Evolutionary conservation across 495 filamentous ascomycete species (phyloP), one percentile per base, ranked within the genome.

Genomic region (Penicillium canescens): DNA sequence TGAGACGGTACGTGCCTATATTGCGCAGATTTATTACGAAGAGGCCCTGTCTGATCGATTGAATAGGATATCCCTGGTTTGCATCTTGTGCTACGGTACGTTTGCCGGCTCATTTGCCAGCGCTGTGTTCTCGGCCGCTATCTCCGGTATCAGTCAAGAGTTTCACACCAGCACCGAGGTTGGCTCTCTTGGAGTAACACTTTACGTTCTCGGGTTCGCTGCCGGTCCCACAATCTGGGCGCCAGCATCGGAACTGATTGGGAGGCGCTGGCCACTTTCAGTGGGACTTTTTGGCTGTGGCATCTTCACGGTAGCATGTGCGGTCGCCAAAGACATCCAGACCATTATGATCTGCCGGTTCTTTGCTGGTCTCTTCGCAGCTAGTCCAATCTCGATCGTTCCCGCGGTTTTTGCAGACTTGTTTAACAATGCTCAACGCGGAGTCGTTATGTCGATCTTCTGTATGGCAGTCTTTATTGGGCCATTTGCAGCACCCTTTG

Each of bases 231-330:
- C 78, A 0, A 49, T 85, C 8, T 86, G 76, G 73, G 82, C 77
- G 0, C 92, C 92, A 0, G 67, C 88, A 4, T 90, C 86, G 10
- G 92, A 96, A 65, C 72, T 95, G 40, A 82, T 82, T 55, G 91
- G 91, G 4, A 61, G 78, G 23, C 76, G 74, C 34, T 54, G 55
- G 51, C 82, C 81, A 2, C 56, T 86, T 9, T 68, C 79, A 39
- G 45, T 75, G 5, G 80, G 80, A 36, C 68, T 77, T 52, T 52
- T 78, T 18, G 59, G 73, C 28, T 82, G 81, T 42, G 69, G 67
- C 5, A 66, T 84, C 45, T 84, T 85, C 52, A 67, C 68, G 9
- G 68, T 84, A 39, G 75, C 76, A 8, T 72, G 74, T 23, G 82
- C 78, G 5, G 69, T 78, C 74, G 82, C 69, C 67, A 82, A 75